Conservation (phyloP, 192 early-diverging fungal species). For the Coemansia sp. region DNA sequence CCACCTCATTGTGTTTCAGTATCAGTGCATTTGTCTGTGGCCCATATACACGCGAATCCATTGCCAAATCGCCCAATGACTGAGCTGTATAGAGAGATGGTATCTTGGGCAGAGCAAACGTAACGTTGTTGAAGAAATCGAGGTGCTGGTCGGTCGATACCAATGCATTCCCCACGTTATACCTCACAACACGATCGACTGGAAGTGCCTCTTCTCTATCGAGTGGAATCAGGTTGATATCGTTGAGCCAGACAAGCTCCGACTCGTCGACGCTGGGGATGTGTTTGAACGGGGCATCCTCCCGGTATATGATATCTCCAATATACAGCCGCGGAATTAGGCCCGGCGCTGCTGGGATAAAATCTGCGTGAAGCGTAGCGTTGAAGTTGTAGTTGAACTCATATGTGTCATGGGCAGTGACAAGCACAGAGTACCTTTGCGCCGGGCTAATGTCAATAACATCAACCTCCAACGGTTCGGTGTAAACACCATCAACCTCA, state of each 20-base stretch:
- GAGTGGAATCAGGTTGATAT: conserved; percentile 52
- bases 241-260: conserved; percentile 17
- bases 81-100: conserved; percentile 64
- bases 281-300: conserved; percentile 51
- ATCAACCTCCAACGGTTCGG: conserved; percentile 57
- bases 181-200: conserved; percentile 39
- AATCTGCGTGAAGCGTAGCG: conserved; percentile 57
- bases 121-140: conserved; percentile 55
- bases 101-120: conserved; percentile 59
- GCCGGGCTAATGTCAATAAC: conserved; percentile 64
- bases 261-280: not conserved
- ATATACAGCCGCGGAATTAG: conserved; percentile 56
- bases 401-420: conserved; percentile 61
- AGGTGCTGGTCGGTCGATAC: conserved; percentile 67
- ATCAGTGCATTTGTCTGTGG: conserved; percentile 58
- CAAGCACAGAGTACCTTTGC: conserved; percentile 78
- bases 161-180: conserved; percentile 58
- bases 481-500: conserved; percentile 74
- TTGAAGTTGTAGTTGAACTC: conserved; percentile 66
- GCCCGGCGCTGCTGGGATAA: conserved; percentile 48
- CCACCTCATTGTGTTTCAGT: conserved; percentile 57
- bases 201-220: conserved; percentile 56
- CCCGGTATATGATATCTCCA: conserved; percentile 59
- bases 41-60: conserved; percentile 60
- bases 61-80: conserved; percentile 52